Evolutionary conservation across 2,329 filamentous ascomycete genomes (phyloP).

Genomic region (Nigrograna mackinnonii): DNA sequence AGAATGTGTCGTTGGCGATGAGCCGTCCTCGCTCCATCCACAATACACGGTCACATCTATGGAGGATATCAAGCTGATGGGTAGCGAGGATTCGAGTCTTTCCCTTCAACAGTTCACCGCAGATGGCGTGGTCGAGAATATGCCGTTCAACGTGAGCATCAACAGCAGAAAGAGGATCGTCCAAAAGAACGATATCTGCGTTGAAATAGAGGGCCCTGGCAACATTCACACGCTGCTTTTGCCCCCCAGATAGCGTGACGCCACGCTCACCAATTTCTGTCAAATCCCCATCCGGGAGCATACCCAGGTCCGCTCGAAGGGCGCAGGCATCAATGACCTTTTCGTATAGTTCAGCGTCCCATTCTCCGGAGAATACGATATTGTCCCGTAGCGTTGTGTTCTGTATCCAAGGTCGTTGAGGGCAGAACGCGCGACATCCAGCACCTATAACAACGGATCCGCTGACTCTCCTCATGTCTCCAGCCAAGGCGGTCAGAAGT

Average conservation of each 20-base stretch:
- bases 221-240: conserved; percentile 90
- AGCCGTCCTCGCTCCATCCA: not conserved
- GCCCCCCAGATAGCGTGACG: conserved; percentile 92
- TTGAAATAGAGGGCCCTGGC: conserved; percentile 94
- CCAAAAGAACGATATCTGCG: conserved; percentile 91
- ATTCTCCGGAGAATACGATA: conserved; percentile 93
- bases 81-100: conserved; percentile 95
- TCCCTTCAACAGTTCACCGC: conserved; percentile 73
- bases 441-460: conserved; percentile 77
- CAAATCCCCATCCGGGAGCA: conserved; percentile 92
- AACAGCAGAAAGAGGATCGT: conserved; percentile 95
- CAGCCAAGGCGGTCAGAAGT: conserved; percentile 82
- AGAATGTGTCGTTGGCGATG: not conserved
- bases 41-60: not conserved
- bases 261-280: conserved; percentile 96
- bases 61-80: conserved; percentile 52
- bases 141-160: conserved; percentile 96
- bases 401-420: conserved; percentile 94
- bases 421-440: conserved; percentile 85
- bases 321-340: conserved; percentile 91
- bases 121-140: conserved; percentile 91
- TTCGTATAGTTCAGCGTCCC: conserved; percentile 92
- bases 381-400: conserved; percentile 98
- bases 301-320: conserved; percentile 84
- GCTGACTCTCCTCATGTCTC: conserved; percentile 87